A percentile compares a stretch with the other conserved stretches of the same genome.
phyloP scores from a whole-genome alignment of 129 eudicot species.

The Calendula officinalis region DNA sequence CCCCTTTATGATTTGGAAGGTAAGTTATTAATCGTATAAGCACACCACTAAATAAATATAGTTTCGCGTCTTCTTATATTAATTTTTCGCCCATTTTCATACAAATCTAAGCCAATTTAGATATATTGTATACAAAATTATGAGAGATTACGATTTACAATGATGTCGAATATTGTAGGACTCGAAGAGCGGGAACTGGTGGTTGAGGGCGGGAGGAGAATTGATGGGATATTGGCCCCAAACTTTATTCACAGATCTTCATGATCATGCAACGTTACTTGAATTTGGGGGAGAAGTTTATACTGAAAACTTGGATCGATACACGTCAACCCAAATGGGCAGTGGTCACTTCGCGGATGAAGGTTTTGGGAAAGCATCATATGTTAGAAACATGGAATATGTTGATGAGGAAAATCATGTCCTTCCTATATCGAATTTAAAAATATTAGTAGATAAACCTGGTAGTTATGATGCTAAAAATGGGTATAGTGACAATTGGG shows the following conservation, averaged over 20 bases:
- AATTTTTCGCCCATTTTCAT: too few species aligned
- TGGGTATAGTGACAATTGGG: slow-evolving; percentile 18
- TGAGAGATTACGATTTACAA: too few species aligned
- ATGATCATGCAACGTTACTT: slow-evolving; percentile 4
- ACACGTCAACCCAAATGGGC: neutral
- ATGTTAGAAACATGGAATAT: slow-evolving; percentile 19
- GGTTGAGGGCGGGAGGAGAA: slow-evolving; percentile 63
- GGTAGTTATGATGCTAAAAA: slow-evolving; percentile 17
- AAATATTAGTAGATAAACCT: neutral
- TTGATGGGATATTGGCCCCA: slow-evolving; percentile 81
- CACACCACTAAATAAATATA: too few species aligned
- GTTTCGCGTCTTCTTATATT: too few species aligned
- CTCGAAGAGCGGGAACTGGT: slow-evolving; percentile 76
- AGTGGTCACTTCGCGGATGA: slow-evolving; percentile 29
- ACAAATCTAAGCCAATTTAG: too few species aligned
- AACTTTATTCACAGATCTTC: slow-evolving; percentile 52
- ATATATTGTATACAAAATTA: too few species aligned
- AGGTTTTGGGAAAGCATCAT: slow-evolving; percentile 26
- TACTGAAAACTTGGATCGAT: too few species aligned
- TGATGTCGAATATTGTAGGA: too few species aligned
- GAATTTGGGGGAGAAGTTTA: too few species aligned
- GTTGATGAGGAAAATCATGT: slow-evolving; percentile 12
- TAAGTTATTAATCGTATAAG: neutral
- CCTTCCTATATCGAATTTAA: neutral
- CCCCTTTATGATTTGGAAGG: slow-evolving; percentile 72